Evolutionary conservation across 257 asterid species (phyloP), one percentile per base, ranked within the genome.

Genomic region (Ophiorrhiza pumila): DNA sequence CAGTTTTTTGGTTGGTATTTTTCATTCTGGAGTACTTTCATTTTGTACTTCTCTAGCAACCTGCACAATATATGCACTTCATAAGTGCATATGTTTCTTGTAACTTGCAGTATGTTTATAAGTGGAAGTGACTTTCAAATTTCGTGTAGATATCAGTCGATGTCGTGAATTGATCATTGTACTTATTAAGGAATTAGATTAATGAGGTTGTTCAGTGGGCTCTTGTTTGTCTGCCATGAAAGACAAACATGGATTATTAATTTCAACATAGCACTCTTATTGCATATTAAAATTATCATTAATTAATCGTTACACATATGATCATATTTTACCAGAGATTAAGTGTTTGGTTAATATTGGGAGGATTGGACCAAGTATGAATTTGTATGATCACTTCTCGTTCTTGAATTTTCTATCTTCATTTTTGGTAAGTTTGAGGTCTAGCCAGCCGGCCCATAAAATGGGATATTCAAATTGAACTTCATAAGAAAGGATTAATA

Each of bases 161-260:
- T 25, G 27, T 46, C n/a, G 17, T 6, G 42, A 27, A 66, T 14
- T 66, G 25, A 14, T 11, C 0, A n/a, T n/a, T n/a, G n/a, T n/a
- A n/a, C n/a, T n/a, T n/a, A 41, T 5, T 10, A 4, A 20, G 39
- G 37, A 45, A 46, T 14, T 23, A 52, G 22, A 52, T 27, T 50
- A 69, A 50, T 22, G 63, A 15, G 49, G 45, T 68, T 65, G 45
- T 45, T 50, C 17, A 47, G 73, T 68, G 73, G 73, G 73, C 64
- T 69, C 53, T 56, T 53, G 37, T 27, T 55, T 55, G 74, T 55
- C 65, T 53, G 53, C 74, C 53, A 53, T 37, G 32, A 29, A 57
- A 57, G 12, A 53, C 14, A n/a, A 56, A 23, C 27, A 17, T 13
- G n/a, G 58, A n/a, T n/a, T n/a, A n/a, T n/a, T n/a, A n/a, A 66